These are phyloP conservation scores for Sanghuangporus weigelae DNA, from an alignment of 1,284 basidiomycete genomes.

Conservation along the genomic window DNA sequence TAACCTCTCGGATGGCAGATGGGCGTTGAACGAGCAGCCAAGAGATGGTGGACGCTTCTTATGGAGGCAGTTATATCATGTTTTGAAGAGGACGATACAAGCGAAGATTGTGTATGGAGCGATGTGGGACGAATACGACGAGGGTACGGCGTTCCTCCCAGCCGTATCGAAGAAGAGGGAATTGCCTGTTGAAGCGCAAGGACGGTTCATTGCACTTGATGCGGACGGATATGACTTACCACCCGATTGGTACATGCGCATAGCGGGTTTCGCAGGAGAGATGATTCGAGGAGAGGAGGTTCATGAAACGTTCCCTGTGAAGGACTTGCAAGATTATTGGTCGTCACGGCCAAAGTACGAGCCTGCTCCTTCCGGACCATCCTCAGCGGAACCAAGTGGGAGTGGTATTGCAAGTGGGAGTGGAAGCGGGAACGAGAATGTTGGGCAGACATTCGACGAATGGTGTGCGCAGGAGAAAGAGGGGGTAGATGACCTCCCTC, in stretches of 20 bases:
- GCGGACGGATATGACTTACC: conserved; percentile 68
- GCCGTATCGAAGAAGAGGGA: conserved; percentile 50
- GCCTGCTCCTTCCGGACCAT: conserved; percentile 27
- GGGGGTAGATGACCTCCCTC: conserved; percentile 49
- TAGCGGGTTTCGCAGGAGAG: conserved; percentile 67
- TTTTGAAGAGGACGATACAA: conserved; percentile 42
- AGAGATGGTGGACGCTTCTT: conserved; percentile 66
- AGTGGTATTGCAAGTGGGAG: conserved; percentile 12
- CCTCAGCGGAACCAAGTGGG: conserved; percentile 29
- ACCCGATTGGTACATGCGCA: conserved; percentile 76
- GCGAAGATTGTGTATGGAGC: conserved; percentile 68
- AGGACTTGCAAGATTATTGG: conserved; percentile 74
- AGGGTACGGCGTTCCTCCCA: conserved; percentile 73
- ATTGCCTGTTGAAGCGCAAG: conserved; percentile 44
- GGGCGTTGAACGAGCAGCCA: conserved; percentile 60
- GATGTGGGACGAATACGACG: conserved; percentile 87
- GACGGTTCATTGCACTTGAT: conserved; percentile 62
- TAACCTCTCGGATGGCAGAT: conserved; percentile 62
- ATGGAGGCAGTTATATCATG: conserved; percentile 70
- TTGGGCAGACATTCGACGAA: conserved; percentile 36
- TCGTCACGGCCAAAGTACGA: conserved; percentile 54
- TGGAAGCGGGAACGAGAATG: conserved; percentile 3
- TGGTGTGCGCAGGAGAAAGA: conserved; percentile 45
- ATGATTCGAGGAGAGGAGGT: conserved; percentile 55
- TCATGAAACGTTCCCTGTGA: conserved; percentile 59